Evolutionary conservation across 768 basidiomycete genomes (phyloP).

Genomic region (Lactarius hatsudake): DNA sequence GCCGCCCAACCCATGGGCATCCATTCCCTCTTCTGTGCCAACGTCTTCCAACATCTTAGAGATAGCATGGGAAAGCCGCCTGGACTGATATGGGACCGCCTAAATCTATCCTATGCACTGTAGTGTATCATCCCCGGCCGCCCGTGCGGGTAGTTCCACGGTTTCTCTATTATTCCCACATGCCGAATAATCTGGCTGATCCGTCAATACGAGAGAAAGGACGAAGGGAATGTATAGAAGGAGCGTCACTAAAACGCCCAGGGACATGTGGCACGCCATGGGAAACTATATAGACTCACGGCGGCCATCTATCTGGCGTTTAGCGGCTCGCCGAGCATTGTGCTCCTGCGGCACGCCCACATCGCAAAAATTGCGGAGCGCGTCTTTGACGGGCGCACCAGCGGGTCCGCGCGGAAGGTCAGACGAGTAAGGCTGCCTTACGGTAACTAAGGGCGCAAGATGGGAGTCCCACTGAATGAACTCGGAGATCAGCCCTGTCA

Average conservation of each 20-base stretch:
- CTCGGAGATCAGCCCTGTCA: slow-evolving; percentile 82
- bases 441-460: not conserved
- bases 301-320: slow-evolving; percentile 72
- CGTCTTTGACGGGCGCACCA: slow-evolving; percentile 82
- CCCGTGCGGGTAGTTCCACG: slow-evolving; percentile 39
- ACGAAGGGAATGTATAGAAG: too few species aligned
- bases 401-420: not conserved
- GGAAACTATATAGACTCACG: slow-evolving; percentile 38
- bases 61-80: not conserved
- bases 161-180: slow-evolving; percentile 37
- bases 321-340: slow-evolving; percentile 91
- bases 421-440: too few species aligned
- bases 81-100: too few species aligned
- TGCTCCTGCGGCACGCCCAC: slow-evolving; percentile 67
- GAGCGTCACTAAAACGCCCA: too few species aligned
- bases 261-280: slow-evolving; percentile 4
- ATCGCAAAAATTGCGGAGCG: slow-evolving; percentile 66
- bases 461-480: slow-evolving; percentile 45
- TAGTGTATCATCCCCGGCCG: slow-evolving; percentile 31
- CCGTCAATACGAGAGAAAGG: not conserved
- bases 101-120: too few species aligned
- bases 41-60: slow-evolving; percentile 19
- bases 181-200: slow-evolving; percentile 33
- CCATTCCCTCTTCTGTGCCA: not conserved
- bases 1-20: slow-evolving; percentile 9